phyloP scores from a whole-genome alignment of 225 moss, liverwort and hornwort genomes.

The Sphagnum tenellum region DNA sequence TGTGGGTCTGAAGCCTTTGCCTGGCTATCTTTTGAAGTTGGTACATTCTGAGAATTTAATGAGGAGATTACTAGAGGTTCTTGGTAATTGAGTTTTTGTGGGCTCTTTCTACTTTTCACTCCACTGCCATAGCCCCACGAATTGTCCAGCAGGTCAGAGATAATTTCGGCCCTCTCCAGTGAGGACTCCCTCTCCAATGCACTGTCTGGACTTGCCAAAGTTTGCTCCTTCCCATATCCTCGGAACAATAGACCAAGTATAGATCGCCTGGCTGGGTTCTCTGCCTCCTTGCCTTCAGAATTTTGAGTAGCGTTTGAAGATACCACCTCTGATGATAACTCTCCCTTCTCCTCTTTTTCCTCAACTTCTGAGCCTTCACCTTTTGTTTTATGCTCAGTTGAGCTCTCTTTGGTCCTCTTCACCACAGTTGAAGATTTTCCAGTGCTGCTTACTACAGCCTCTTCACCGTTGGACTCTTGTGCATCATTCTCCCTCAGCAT shows the following conservation, averaged over 20 bases:
- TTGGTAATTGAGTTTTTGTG: background rate
- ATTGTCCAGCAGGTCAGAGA: conserved; percentile 5
- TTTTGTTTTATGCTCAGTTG: background rate
- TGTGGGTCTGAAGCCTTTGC: background rate
- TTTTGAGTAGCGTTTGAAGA: background rate
- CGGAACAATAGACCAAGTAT: conserved; percentile 5
- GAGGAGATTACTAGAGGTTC: background rate
- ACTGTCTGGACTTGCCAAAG: background rate
- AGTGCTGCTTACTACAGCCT: background rate
- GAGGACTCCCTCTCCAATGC: conserved; percentile 1
- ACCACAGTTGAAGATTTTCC: background rate
- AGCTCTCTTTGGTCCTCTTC: background rate
- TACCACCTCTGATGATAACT: background rate
- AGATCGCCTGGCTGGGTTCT: background rate
- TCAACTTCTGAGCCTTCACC: background rate
- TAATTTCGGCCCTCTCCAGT: conserved; percentile 7
- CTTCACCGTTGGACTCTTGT: background rate
- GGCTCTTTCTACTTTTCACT: background rate
- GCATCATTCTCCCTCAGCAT: background rate
- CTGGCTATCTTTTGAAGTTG: conserved; percentile 1
- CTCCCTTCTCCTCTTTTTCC: background rate
- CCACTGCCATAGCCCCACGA: conserved; percentile 7
- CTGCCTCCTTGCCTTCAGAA: conserved; percentile 3
- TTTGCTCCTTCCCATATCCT: background rate
- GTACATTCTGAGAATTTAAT: background rate